These are phyloP conservation scores for Kwoniella bestiolae DNA, from an alignment of 768 basidiomycete genomes.

Conservation along the genomic window DNA sequence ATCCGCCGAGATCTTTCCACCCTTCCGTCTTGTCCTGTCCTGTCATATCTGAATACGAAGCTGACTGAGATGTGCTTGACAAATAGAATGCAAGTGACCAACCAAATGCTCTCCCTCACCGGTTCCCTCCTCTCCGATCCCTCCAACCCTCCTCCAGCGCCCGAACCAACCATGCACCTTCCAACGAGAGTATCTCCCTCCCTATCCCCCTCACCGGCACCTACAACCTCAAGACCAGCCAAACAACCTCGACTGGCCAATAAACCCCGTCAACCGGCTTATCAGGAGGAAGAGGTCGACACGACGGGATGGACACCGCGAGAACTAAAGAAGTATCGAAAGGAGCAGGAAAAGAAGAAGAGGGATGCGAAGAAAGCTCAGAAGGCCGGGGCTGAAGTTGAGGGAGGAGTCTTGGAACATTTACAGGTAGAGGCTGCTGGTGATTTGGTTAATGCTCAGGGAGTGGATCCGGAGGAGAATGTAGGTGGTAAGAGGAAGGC, in stretches of 20 bases:
- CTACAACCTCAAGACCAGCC: constrained; percentile 6
- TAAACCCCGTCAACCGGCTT: not conserved
- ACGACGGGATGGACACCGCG: constrained; percentile 30
- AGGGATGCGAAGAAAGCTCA: constrained; percentile 39
- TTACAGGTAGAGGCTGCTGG: constrained; percentile 31
- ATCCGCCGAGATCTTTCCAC: too few species aligned
- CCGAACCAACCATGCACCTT: constrained; percentile 17
- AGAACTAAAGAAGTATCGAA: constrained; percentile 38
- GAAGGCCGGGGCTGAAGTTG: too few species aligned
- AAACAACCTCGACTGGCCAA: constrained; percentile 14
- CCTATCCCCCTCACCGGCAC: constrained; percentile 38
- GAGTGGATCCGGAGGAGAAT: not conserved
- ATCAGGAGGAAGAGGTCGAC: constrained; percentile 29
- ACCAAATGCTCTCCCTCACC: constrained; percentile 88
- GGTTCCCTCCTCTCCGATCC: constrained; percentile 60
- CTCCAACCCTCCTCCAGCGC: constrained; percentile 40
- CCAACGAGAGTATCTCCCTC: constrained; percentile 21
- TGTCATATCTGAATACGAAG: not conserved
- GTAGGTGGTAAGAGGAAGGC: constrained; percentile 25
- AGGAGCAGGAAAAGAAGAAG: constrained; percentile 38
- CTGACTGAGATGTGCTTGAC: constrained; percentile 1
- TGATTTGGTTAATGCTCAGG: constrained; percentile 18
- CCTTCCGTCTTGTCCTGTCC: too few species aligned
- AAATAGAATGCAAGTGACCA: constrained; percentile 78
- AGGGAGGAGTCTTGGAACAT: constrained; percentile 19